Evolutionary conservation across 2,329 filamentous ascomycete genomes (phyloP).

Genomic region (Paraphoma chrysanthemicola): DNA sequence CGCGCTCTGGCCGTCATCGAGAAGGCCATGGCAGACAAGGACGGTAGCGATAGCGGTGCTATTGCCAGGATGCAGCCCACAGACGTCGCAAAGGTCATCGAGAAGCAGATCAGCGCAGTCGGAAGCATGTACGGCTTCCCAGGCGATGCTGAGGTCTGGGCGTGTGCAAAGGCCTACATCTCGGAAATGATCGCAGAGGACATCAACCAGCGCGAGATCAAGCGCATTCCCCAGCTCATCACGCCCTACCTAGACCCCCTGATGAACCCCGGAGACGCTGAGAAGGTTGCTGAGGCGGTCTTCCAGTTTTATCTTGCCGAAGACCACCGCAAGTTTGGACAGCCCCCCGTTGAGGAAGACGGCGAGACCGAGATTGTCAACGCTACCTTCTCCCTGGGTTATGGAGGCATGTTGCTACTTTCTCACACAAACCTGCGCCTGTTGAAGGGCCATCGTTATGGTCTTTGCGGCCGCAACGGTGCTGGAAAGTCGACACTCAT

Average conservation of each 20-base stretch:
- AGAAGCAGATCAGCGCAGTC: conserved; percentile 76
- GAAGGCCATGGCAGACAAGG: conserved; percentile 77
- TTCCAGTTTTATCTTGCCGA: conserved; percentile 81
- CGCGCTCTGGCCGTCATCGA: conserved; percentile 86
- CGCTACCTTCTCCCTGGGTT: conserved; percentile 94
- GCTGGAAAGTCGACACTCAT: conserved; percentile 99
- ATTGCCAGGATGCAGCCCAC: conserved; percentile 72
- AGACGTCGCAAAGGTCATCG: conserved; percentile 77
- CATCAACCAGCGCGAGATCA: conserved; percentile 80
- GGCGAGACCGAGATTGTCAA: conserved; percentile 97
- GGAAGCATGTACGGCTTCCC: conserved; percentile 68
- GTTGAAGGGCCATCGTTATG: conserved; percentile 95
- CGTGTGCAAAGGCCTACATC: conserved; percentile 75
- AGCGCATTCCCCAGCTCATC: conserved; percentile 73
- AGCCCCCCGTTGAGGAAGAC: conserved; percentile 84
- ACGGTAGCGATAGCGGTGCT: conserved; percentile 60
- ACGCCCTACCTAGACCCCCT: conserved; percentile 78
- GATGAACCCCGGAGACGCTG: conserved; percentile 67
- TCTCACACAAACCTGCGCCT: conserved; percentile 95
- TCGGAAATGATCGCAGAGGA: conserved; percentile 86
- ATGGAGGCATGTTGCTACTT: conserved; percentile 95
- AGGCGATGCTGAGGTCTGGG: conserved; percentile 69
- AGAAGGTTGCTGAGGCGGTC: conserved; percentile 74
- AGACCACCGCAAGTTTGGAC: conserved; percentile 85
- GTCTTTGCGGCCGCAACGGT: conserved; percentile 95